Base-by-base conservation (phyloP, 768 basidiomycete species). In the Psilocybe cyanescens region DNA sequence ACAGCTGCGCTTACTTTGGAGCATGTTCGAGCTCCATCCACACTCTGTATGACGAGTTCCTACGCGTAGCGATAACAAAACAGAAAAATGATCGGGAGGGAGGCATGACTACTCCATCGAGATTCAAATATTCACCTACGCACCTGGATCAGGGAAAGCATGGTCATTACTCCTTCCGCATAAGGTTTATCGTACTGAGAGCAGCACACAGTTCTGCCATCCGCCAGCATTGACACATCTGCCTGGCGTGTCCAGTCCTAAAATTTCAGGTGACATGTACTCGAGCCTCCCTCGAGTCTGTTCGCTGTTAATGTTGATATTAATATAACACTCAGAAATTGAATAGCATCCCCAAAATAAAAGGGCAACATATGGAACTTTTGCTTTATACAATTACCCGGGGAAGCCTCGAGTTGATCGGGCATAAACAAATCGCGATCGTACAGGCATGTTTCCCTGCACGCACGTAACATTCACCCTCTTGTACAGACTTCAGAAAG, bases 351-450 rank as follows among this genome's bases (percentile, higher is more conserved):
- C 41, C n/a, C n/a, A 44, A 44, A 44, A 44, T 44, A 44, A 44
- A 44, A 44, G 37, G 0, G 1, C 51, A 35, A 53, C 51, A 33
- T 53, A 53, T 53, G 41, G 41, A n/a, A 8, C 7, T n/a, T 11
- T n/a, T n/a, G 14, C 37, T 3, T 8, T 39, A 1, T 16, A 17
- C 41, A 12, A 44, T 28, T 53, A 56, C 55, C 41, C 44, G 52
- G 59, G 31, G 24, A 60, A 55, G 52, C 55, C 55, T 56, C 55
- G 29, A 45, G 52, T 55, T 60, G 59, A 60, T 60, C 54, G 53
- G 46, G 54, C 29, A 60, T 53, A 48, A 44, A 49, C 45, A n/a
- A 44, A 44, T 44, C 14, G 41, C 0, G 41, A n/a, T 44, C 14
- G 41, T n/a, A n/a, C 24, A 24, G 24, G 24, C 24, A 24, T 24